Evolutionary conservation across 176 grass and related monocot species (phyloP).

Genomic region (Oryza australiensis): DNA sequence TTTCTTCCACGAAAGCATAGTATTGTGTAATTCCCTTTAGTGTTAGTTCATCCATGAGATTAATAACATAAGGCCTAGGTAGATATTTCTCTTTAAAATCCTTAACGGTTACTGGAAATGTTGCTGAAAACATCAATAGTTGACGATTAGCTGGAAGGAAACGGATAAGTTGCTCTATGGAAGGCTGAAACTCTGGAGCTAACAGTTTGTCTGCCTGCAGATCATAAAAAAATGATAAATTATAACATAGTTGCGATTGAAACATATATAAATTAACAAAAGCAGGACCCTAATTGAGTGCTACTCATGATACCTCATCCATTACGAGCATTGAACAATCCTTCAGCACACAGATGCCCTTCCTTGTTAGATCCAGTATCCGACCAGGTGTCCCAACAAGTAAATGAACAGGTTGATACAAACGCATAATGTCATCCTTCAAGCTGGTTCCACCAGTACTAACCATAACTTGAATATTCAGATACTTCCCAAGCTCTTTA

Average conservation of each 20-base stretch:
- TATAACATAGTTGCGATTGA: neutral
- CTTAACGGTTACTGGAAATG: slow-evolving; percentile 70
- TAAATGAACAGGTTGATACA: slow-evolving; percentile 93
- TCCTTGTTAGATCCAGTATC: slow-evolving; percentile 80
- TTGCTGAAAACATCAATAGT: slow-evolving; percentile 78
- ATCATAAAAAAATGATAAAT: neutral
- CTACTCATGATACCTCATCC: slow-evolving; percentile 66
- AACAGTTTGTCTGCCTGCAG: slow-evolving; percentile 90
- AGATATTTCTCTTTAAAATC: slow-evolving; percentile 74
- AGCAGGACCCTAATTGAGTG: neutral
- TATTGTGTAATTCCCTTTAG: slow-evolving; percentile 66
- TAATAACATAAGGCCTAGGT: slow-evolving; percentile 66
- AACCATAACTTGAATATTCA: slow-evolving; percentile 92
- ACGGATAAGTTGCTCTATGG: slow-evolving; percentile 69
- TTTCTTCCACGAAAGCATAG: slow-evolving; percentile 78
- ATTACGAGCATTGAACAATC: slow-evolving; percentile 87
- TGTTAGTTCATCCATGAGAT: slow-evolving; percentile 78
- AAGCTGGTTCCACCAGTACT: slow-evolving; percentile 95
- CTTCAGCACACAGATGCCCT: slow-evolving; percentile 87
- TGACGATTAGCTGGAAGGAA: slow-evolving; percentile 67
- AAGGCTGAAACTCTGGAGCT: slow-evolving; percentile 86
- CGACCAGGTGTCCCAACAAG: slow-evolving; percentile 92
- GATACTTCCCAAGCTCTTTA: slow-evolving; percentile 91
- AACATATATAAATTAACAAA: slow-evolving; percentile 15
- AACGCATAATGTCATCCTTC: slow-evolving; percentile 94